Evolutionary conservation across 73 alveolate species (phyloP).

Genomic region (Blepharisma stoltei): DNA sequence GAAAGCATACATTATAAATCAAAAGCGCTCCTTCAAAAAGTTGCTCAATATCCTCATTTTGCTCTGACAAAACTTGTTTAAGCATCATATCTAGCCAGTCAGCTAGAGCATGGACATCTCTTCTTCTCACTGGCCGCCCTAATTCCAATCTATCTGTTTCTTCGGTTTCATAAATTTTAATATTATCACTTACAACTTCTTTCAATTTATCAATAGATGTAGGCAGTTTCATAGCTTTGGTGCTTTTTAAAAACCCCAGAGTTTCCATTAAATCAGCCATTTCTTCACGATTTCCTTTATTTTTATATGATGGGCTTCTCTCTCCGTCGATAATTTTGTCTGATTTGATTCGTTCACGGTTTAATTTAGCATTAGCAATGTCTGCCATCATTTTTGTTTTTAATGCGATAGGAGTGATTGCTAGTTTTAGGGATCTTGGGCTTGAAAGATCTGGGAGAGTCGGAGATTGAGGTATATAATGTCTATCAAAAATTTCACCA

Average conservation of each 20-base stretch:
- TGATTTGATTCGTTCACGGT: not conserved
- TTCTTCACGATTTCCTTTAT: not conserved
- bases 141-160: not conserved
- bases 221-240: not conserved
- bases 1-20: not conserved
- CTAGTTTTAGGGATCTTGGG: not conserved
- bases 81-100: conserved; percentile 10
- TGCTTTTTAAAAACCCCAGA: not conserved
- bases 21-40: not conserved
- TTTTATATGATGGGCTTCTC: not conserved
- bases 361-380: not conserved
- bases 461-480: not conserved
- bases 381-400: conserved; percentile 17
- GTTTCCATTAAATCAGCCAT: not conserved
- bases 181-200: not conserved
- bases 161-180: not conserved
- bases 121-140: conserved; percentile 9
- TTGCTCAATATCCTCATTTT: not conserved
- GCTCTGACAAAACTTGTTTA: not conserved
- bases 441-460: conserved; percentile 24
- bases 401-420: not conserved
- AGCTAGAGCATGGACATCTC: not conserved
- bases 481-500: too few relatives aligned
- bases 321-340: not conserved
- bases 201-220: not conserved